Evolutionary conservation across 2,329 filamentous ascomycete genomes (phyloP), one percentile per base, ranked within the genome.

Genomic region (Coniella lustricola): DNA sequence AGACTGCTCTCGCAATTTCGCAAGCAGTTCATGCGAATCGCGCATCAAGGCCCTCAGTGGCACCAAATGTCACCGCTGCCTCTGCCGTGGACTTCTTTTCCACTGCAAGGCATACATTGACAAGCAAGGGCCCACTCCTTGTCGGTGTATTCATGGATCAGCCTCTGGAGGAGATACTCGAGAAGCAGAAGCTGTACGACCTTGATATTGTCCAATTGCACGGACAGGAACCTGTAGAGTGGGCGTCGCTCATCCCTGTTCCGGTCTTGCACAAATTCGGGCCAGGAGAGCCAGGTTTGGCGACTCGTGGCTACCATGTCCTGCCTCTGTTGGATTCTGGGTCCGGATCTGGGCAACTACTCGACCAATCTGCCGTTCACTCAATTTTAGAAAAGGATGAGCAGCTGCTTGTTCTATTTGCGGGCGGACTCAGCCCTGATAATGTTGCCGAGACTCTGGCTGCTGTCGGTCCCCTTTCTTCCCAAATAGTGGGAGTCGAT

Each of bases 91-190:
- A 90, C 62, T 95, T 83, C 67, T 97, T 94, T 46, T 25, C 38
- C 16, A 49, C 50, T 2, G 56, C 57, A 3, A 55, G 41, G 10
- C 40, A 46, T 8, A 54, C 63, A 50, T 64, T 83, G 4, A 66
- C 75, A 62, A 62, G 72, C 63, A 62, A 79, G 13, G 69, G 86
- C 9, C 84, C 91, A 1, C 75, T 93, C 3, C 75, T 98, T 1
- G 93, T 95, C 4, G 93, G 93, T 49, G 91, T 98, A 2, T 98
- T 98, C 71, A 85, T 87, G 59, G 87, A 96, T 64, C 91, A 97
- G 62, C 81, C 91, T 1, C 73, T 98, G 9, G 78, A 81, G 32
- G 89, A 95, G 57, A 75, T 98, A 7, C 73, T 97, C 44, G 77
- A 83, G 54, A 81, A 91, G 63, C 87, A 94, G 58, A 79, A 79